Conservation (phyloP, 2,329 filamentous ascomycete genomes). For the Lasiodiplodia gonubiensis region DNA sequence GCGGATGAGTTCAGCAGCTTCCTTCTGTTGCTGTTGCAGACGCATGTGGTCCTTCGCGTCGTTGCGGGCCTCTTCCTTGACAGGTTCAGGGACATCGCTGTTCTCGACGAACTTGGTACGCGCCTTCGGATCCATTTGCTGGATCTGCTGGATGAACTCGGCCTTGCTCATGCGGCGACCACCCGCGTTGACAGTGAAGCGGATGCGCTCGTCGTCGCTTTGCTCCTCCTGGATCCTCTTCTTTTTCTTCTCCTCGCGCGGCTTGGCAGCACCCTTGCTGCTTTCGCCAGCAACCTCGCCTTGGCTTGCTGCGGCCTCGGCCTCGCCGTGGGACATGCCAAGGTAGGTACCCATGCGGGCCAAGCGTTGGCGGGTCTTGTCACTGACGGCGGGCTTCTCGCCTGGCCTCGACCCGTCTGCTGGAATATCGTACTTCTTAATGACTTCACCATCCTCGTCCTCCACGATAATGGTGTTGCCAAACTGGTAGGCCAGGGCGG, state of each 20-base stretch:
- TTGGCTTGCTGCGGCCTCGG: not conserved
- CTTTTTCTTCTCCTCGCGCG: slow-evolving; percentile 33
- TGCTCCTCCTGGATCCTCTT: slow-evolving; percentile 52
- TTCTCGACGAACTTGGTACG: slow-evolving; percentile 57
- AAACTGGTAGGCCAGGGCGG: slow-evolving; percentile 83
- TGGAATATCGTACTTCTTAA: slow-evolving; percentile 81
- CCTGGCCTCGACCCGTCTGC: slow-evolving; percentile 52
- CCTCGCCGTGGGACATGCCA: slow-evolving; percentile 39
- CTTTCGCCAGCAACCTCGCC: slow-evolving; percentile 29
- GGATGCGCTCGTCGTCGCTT: slow-evolving; percentile 72
- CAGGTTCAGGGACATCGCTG: slow-evolving; percentile 53
- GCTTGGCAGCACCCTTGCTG: not conserved
- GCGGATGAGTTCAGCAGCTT: not conserved
- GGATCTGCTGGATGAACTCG: slow-evolving; percentile 77
- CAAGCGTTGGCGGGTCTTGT: slow-evolving; percentile 50
- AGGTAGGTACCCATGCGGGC: slow-evolving; percentile 63
- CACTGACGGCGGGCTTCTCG: slow-evolving; percentile 41
- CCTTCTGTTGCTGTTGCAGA: slow-evolving; percentile 36
- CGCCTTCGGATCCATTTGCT: slow-evolving; percentile 71
- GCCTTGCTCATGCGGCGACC: slow-evolving; percentile 78
- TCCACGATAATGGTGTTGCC: slow-evolving; percentile 90
- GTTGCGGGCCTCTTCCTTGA: slow-evolving; percentile 54
- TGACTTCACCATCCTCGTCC: slow-evolving; percentile 83
- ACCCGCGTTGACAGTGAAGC: slow-evolving; percentile 77
- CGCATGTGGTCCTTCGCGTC: slow-evolving; percentile 45